These are phyloP conservation scores for Thelephora aurantiotincta DNA, from an alignment of 768 basidiomycete genomes.

Conservation along the genomic window DNA sequence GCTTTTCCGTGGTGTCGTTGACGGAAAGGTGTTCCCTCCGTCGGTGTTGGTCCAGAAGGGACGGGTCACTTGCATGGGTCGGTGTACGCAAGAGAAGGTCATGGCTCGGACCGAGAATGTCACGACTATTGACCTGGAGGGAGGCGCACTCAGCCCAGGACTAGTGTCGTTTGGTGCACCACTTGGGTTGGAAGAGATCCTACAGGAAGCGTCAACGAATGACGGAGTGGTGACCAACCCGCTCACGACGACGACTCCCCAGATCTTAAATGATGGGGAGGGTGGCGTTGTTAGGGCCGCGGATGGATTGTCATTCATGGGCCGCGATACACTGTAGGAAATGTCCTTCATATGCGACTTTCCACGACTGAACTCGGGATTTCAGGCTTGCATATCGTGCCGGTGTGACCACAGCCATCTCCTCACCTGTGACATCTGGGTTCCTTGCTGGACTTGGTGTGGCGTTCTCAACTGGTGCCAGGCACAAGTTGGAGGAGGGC, in stretches of 20 bases:
- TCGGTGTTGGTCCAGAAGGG: slow-evolving; percentile 41
- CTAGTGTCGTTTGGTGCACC: slow-evolving; percentile 48
- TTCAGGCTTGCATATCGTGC: slow-evolving; percentile 54
- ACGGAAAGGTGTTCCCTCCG: slow-evolving; percentile 10
- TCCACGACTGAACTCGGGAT: slow-evolving; percentile 1
- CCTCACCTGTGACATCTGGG: slow-evolving; percentile 38
- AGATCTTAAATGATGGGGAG: slow-evolving; percentile 17
- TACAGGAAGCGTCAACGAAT: slow-evolving; percentile 42
- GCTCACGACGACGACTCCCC: slow-evolving; percentile 16
- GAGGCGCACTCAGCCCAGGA: slow-evolving; percentile 52
- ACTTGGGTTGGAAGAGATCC: slow-evolving; percentile 60
- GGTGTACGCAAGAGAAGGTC: slow-evolving; percentile 14
- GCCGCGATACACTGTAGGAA: slow-evolving; percentile 40
- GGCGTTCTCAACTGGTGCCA: slow-evolving; percentile 43
- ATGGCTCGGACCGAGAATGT: slow-evolving; percentile 12
- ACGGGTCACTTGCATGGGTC: slow-evolving; percentile 34
- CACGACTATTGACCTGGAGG: slow-evolving; percentile 41
- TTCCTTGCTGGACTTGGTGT: slow-evolving; percentile 52
- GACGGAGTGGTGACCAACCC: slow-evolving; percentile 39
- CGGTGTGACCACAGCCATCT: slow-evolving; percentile 60
- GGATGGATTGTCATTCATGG: slow-evolving; percentile 60
- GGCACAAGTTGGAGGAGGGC: slow-evolving; percentile 39
- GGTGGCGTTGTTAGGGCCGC: slow-evolving; percentile 39
- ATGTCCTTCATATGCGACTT: neutral
- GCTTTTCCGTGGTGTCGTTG: neutral